Conservation (phyloP, 2,329 filamentous ascomycete genomes). For the Trichocomaceae sp. region DNA sequence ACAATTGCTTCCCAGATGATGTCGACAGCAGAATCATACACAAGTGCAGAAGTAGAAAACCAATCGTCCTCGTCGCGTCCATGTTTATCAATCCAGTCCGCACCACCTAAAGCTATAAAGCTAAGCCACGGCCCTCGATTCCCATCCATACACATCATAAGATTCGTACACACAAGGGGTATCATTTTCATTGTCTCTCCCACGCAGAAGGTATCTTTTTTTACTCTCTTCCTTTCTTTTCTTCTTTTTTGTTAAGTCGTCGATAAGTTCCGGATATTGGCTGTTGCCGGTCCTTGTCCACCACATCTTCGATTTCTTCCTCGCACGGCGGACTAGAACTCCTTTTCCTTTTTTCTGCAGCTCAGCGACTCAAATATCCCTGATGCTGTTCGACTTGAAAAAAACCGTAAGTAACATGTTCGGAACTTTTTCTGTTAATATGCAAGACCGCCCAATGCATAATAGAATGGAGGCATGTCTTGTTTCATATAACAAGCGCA, state of each 20-base stretch:
- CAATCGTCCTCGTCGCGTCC: slow-evolving; percentile 18
- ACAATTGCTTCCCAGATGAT: slow-evolving; percentile 4
- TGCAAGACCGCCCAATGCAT: slow-evolving; percentile 28
- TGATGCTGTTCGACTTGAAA: slow-evolving; percentile 20
- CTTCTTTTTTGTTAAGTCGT: neutral
- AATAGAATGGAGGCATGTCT: slow-evolving; percentile 24
- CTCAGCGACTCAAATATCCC: slow-evolving; percentile 20
- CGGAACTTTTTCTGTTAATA: slow-evolving; percentile 23
- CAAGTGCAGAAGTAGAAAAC: neutral
- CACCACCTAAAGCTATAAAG: slow-evolving; percentile 30
- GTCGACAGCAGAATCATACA: slow-evolving; percentile 7
- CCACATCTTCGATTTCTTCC: slow-evolving; percentile 15
- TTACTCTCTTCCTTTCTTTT: neutral
- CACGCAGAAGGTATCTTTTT: slow-evolving; percentile 28
- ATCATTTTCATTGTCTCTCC: slow-evolving; percentile 36
- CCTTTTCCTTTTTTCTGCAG: slow-evolving; percentile 13
- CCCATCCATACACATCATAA: slow-evolving; percentile 24
- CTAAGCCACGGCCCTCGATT: slow-evolving; percentile 29
- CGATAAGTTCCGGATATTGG: slow-evolving; percentile 3
- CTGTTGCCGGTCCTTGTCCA: slow-evolving; percentile 13
- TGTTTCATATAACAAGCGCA: slow-evolving; percentile 25
- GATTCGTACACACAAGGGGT: slow-evolving; percentile 36
- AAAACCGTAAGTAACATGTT: slow-evolving; percentile 24
- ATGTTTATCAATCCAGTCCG: slow-evolving; percentile 24
- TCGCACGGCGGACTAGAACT: slow-evolving; percentile 9